A percentile compares a stretch with the other conserved stretches of the same genome.
Conservation (phyloP, 176 grass and related monocot species). For the Paspalum vaginatum region DNA sequence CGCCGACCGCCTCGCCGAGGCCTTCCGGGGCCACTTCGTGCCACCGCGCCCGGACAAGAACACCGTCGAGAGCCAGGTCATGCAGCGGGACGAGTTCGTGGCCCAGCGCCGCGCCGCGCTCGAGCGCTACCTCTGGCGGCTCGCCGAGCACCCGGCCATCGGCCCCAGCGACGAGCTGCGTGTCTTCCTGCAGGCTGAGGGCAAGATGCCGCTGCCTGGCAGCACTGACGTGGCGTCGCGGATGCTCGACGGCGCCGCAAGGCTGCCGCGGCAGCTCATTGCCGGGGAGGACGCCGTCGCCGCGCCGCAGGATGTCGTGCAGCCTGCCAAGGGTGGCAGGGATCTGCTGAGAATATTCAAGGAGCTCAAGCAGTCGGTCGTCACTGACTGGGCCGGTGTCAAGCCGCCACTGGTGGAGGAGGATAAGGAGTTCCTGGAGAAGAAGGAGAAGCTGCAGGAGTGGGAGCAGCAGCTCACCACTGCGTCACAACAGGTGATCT, state of each 20-base stretch:
- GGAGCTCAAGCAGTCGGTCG: constrained; percentile 85
- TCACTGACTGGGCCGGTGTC: constrained; percentile 77
- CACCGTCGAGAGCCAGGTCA: constrained; percentile 95
- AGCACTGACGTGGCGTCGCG: constrained; percentile 87
- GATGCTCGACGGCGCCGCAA: constrained; percentile 82
- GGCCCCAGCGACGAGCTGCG: constrained; percentile 85
- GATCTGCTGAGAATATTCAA: constrained; percentile 94
- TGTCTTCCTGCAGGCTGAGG: constrained; percentile 85
- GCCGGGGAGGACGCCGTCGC: constrained; percentile 53
- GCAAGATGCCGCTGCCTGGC: constrained; percentile 76
- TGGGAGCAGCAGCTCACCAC: constrained; percentile 75
- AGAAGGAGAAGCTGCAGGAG: constrained; percentile 79
- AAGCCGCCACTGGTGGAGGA: constrained; percentile 80
- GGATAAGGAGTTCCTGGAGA: constrained; percentile 92
- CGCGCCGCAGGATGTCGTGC: constrained; percentile 84
- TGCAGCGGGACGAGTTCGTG: constrained; percentile 92
- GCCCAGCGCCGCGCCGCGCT: constrained; percentile 70
- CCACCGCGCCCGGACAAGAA: constrained; percentile 92
- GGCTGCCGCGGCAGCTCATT: constrained; percentile 76
- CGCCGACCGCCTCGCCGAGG: constrained; percentile 84
- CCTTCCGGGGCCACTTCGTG: constrained; percentile 80
- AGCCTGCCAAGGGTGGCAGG: constrained; percentile 90
- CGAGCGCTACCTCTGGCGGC: constrained; percentile 78
- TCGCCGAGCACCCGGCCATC: constrained; percentile 79
- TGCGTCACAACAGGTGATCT: constrained; percentile 77